phyloP scores from a whole-genome alignment of 2,329 filamentous ascomycete genomes.

The Epichloe bromicola region DNA sequence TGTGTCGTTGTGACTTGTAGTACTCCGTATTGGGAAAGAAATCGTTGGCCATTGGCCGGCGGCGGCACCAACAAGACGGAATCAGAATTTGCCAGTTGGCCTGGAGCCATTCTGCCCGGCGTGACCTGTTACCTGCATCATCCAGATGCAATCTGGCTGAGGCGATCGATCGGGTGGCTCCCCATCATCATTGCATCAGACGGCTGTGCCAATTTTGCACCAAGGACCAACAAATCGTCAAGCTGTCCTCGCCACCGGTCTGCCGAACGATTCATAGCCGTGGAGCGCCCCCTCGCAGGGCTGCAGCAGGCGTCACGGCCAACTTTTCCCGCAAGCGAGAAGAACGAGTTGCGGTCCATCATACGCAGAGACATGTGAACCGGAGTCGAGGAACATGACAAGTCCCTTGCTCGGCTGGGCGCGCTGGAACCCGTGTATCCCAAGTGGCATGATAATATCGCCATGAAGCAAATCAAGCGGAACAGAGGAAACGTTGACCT shows the following conservation, averaged over 20 bases:
- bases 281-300: neutral
- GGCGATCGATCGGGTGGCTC: neutral
- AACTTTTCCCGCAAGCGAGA: neutral
- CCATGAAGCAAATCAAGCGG: neutral
- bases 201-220: neutral
- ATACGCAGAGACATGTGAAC: neutral
- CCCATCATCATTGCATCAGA: neutral
- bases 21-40: too few species aligned
- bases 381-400: neutral
- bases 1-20: too few species aligned
- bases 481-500: neutral
- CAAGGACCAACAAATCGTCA: neutral
- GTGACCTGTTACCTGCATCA: neutral
- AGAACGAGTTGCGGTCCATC: neutral
- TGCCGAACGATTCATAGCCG: neutral
- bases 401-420: neutral
- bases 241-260: neutral
- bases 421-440: neutral
- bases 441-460: neutral
- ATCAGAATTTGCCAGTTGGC: neutral
- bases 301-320: neutral
- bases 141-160: neutral
- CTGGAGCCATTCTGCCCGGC: neutral
- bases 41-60: neutral
- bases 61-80: neutral